Evolutionary conservation across 2,329 filamentous ascomycete species (phyloP), one percentile per base, ranked within the genome.

Genomic region (Colletotrichum sp.): DNA sequence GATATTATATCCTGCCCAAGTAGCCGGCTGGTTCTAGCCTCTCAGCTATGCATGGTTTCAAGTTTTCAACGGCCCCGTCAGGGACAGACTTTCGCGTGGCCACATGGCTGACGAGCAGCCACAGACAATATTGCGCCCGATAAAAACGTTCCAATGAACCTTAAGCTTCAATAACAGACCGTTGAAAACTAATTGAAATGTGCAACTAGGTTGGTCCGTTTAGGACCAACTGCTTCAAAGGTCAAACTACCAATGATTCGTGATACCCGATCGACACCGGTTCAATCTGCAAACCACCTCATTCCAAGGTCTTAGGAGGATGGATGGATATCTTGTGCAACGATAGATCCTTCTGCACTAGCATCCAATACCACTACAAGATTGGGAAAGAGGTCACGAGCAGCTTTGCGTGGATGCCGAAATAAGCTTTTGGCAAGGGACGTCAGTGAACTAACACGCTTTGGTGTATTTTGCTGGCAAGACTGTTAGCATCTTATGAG

Each of bases 371-470:
- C 10, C 15, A 52, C 34, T 18, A 9, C 36, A 43, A 15, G n/a
- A 70, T 32, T 24, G 26, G 67, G 67, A 63, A 63, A 7, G 34
- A 60, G 67, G 67, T 70, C 67, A 70, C 67, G 67, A 61, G 67
- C 32, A 26, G 34, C 18, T 52, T 52, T 63, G 18, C 34, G 57
- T 48, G 21, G 57, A 34, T 70, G 55, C 18, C 57, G 12, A 70
- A 36, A 48, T 61, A 70, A 70, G 55, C 55, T 61, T 70, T 52
- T 52, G 13, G 34, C 8, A 52, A 8, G 12, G 21, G 6, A n/a
- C 43, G 36, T 48, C 10, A 61, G 57, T 34, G 28, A 8, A 1
- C 24, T 70, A 70, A 43, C 67, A 70, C 6, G 1, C 2, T 0
- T 15, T 4, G 3, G 6, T 13, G 3, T 12, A 13, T 6, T 15